Evolutionary conservation across 2,329 filamentous ascomycete genomes (phyloP), one percentile per base, ranked within the genome.

Genomic region (Aspergillus sp.): DNA sequence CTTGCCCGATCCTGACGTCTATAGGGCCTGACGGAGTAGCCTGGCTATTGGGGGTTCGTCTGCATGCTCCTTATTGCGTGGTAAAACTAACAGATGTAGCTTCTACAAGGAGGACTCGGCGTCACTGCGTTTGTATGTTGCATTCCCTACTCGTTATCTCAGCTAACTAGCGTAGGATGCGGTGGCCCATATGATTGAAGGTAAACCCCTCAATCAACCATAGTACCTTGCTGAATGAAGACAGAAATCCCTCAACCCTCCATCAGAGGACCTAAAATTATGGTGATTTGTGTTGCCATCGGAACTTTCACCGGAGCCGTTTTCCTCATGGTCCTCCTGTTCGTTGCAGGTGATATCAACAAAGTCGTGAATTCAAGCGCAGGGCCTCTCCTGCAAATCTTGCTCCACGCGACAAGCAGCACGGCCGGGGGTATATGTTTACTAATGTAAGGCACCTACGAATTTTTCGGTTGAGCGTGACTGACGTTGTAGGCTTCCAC

Each of bases 261-360:
- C 1, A 68, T 79, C 3, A 77, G 84, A 58, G 84, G 83, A 0
- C 85, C 85, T 1, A 80, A 79, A 54, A 84, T 87, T 51, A 86
- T 87, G 83, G 75, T 87, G 2, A 78, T 77, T 49, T 85, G 82
- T 53, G 82, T 86, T 19, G 73, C 74, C 2, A 87, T 87, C 38
- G 84, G 84, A 2, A 81, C 81, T 19, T 71, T 79, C 5, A 86
- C 84, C 0, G 84, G 84, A 0, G 84, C 83, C 49, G 68, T 86
- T 50, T 87, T 86, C 60, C 68, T 87, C 11, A 76, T 79, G 41
- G 79, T 83, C 30, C 72, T 88, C 0, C 76, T 88, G 0, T 87
- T 88, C 50, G 83, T 85, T 40, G 75, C 84, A 13, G 78, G 79
- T 1, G 77, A 85, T 52, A 75, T 84, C 46, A 71, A 81, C 26